Percentiles rank a stretch among this genome's conserved stretches.
Conservation (phyloP, 2,329 filamentous ascomycete species). For the Fusarium irregulare region DNA sequence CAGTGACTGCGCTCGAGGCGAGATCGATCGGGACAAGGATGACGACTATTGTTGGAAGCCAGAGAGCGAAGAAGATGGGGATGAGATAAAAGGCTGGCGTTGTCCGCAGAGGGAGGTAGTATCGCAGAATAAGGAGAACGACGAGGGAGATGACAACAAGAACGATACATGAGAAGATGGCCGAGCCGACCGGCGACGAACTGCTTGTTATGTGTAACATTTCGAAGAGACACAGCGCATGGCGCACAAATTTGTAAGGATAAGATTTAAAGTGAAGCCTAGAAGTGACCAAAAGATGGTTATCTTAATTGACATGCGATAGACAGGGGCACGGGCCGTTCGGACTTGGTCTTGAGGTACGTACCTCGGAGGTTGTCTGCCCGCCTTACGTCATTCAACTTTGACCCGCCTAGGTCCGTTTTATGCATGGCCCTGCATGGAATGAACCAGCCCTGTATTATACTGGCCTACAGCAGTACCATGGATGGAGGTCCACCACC, state of each 20-base stretch:
- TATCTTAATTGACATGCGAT: slow-evolving; percentile 33
- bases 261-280: slow-evolving; percentile 35
- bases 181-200: slow-evolving; percentile 78
- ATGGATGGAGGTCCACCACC: not conserved
- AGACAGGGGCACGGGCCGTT: slow-evolving; percentile 42
- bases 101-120: slow-evolving; percentile 89
- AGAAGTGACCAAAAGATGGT: slow-evolving; percentile 16
- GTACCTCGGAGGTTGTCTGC: slow-evolving; percentile 3
- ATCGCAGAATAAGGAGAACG: slow-evolving; percentile 85
- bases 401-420: not conserved
- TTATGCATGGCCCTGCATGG: not conserved
- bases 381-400: slow-evolving; percentile 41
- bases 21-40: slow-evolving; percentile 96
- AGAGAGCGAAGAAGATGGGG: slow-evolving; percentile 95
- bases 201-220: slow-evolving; percentile 64
- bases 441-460: not conserved
- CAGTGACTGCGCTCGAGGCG: slow-evolving; percentile 81
- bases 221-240: slow-evolving; percentile 49
- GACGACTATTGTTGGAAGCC: slow-evolving; percentile 89
- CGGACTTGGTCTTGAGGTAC: slow-evolving; percentile 19
- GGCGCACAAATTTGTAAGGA: slow-evolving; percentile 44
- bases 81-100: slow-evolving; percentile 91
- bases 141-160: slow-evolving; percentile 78
- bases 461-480: not conserved
- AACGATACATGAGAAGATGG: slow-evolving; percentile 79